A percentile compares a stretch with the other conserved stretches of the same genome.
Conservation (phyloP, 108 stramenopile genomes). For the Parietichytrium sp. region DNA sequence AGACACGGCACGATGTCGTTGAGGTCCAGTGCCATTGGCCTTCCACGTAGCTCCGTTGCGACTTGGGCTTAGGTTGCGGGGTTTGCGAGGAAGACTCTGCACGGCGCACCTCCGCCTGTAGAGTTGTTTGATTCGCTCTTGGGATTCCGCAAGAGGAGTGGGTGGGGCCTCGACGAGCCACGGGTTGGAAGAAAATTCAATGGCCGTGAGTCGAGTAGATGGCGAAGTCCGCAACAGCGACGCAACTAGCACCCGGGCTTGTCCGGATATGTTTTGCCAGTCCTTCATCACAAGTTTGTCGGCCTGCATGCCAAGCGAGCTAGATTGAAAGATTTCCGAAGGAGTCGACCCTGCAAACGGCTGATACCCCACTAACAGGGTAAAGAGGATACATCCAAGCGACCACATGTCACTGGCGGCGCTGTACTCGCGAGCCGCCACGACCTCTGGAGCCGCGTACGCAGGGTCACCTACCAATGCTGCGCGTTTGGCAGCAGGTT, state of each 20-base stretch:
- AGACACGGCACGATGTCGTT: too few species aligned
- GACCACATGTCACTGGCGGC: neutral
- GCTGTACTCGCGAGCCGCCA: neutral
- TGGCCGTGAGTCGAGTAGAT: neutral
- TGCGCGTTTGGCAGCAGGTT: neutral
- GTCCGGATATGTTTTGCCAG: neutral
- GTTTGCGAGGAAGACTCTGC: too few species aligned
- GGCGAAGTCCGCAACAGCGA: neutral
- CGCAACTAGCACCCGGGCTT: neutral
- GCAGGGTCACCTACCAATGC: neutral
- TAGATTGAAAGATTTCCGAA: neutral
- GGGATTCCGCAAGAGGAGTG: neutral
- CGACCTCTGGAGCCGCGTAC: neutral
- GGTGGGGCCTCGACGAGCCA: neutral
- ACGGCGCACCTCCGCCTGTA: too few species aligned
- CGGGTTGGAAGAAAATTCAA: neutral
- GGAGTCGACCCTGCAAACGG: neutral
- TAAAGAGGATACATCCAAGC: constrained; percentile 16
- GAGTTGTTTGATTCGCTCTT: constrained; percentile 23
- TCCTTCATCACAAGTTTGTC: constrained; percentile 4
- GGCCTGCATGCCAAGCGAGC: constrained; percentile 2
- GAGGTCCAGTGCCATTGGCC: too few species aligned
- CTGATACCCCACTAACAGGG: neutral
- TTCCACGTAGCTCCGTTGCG: too few species aligned
- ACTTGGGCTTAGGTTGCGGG: too few species aligned